phyloP scores from a whole-genome alignment of 257 asterid species.

The Nicotiana knightiana region DNA sequence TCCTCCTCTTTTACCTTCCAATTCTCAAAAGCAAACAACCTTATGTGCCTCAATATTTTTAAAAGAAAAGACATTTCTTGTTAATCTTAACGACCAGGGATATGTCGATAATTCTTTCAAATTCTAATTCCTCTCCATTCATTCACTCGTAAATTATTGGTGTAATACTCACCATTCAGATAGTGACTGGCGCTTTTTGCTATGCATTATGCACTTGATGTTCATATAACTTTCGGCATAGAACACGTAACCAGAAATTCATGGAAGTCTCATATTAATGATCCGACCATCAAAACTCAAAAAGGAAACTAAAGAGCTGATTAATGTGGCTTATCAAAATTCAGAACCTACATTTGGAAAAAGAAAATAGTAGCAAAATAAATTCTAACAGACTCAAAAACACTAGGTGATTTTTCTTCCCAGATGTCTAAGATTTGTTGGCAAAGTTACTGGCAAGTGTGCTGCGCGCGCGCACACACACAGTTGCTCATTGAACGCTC shows the following conservation, averaged over 20 bases:
- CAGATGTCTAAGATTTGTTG: neutral
- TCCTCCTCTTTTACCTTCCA: neutral
- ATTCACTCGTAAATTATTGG: neutral
- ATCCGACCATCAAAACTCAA: neutral
- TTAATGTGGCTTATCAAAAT: neutral
- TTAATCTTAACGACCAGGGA: neutral
- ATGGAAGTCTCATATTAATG: neutral
- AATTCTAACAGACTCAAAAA: no score
- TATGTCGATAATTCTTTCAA: neutral
- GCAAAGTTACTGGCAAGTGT: neutral
- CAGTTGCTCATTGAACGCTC: no score
- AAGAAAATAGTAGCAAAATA: no score
- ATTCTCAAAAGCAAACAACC: neutral
- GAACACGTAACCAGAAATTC: neutral
- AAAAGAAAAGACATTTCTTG: neutral
- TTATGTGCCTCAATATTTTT: neutral
- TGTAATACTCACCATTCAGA: neutral
- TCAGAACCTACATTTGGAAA: neutral
- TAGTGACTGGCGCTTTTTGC: neutral
- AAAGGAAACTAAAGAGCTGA: neutral
- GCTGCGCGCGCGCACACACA: neutral
- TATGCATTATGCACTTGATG: neutral
- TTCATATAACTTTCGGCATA: neutral
- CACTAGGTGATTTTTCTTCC: neutral
- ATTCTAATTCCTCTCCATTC: neutral